Evolutionary conservation across 345 rosid species (phyloP), one percentile per base, ranked within the genome.

Genomic region (Raphanus raphanistrum): DNA sequence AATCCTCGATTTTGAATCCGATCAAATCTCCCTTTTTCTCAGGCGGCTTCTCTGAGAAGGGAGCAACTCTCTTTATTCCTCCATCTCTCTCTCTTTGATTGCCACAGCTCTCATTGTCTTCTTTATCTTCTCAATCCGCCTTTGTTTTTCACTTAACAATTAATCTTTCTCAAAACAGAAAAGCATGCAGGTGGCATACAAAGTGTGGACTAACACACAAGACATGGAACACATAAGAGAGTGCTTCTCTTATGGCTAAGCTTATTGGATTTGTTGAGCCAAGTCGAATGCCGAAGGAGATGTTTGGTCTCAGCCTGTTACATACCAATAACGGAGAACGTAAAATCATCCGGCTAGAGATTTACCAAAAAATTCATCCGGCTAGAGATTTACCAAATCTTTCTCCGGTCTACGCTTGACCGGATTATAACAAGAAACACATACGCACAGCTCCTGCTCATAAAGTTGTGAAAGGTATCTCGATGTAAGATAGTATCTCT

Each of bases 221-320:
- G 88, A 91, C 74, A 55, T 79, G 81, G 84, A 77, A 27, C 94
- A 88, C 63, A 73, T 89, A 21, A 60, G 90, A 87, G 66, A 91
- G 97, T 76, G 88, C 92, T 8, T 73, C 75, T 15, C 86, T 89
- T 17, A 89, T 89, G n/a, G 89, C 91, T 0, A 86, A 88, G 80
- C 71, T 91, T 80, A 76, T 83, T 7, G 91, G 91, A 57, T 77
- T 85, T 61, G 87, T 83, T 35, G 89, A 91, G 78, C 83, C 91
- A 54, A 79, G 73, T 62, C 84, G 71, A 41, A 85, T 86, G 48
- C 92, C 91, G 2, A 89, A 89, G 80, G 92, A 91, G 81, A 74
- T 84, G 71, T 84, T 88, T 61, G 94, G 91, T 57, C 91, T 87
- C 65, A 85, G 84, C 80, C 77, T 89, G 79, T 55, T 80, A 21